These are phyloP conservation scores for Erysimum cheiri DNA, from an alignment of 441 rosid genomes.

Conservation along the genomic window DNA sequence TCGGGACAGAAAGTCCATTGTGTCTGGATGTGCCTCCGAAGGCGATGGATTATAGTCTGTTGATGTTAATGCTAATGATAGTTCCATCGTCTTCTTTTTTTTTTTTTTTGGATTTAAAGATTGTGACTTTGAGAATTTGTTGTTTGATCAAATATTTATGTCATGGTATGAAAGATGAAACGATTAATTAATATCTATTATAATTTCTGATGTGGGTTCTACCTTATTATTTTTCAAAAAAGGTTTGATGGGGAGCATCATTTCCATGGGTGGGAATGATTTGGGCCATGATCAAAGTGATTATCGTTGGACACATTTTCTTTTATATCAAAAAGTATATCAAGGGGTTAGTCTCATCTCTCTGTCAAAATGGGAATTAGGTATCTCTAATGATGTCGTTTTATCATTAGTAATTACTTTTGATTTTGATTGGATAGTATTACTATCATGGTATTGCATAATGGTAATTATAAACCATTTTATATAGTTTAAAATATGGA, in stretches of 20 bases:
- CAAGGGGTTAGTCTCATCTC: constrained; percentile 25
- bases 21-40: constrained; percentile 88
- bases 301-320: constrained; percentile 44
- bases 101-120: neutral
- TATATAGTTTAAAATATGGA: neutral
- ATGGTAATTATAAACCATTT: neutral
- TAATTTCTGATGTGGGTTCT: constrained; percentile 39
- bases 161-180: constrained; percentile 42
- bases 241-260: constrained; percentile 39
- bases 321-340: constrained; percentile 28
- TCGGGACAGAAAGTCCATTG: constrained; percentile 87
- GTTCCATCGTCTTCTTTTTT: constrained; percentile 7
- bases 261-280: constrained; percentile 49
- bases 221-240: constrained; percentile 21
- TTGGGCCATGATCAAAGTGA: constrained; percentile 44
- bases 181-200: constrained; percentile 12
- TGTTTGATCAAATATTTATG: constrained; percentile 39
- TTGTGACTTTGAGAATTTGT: constrained; percentile 27
- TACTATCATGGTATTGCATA: constrained; percentile 2
- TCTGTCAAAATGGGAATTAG: constrained; percentile 32
- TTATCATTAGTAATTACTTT: constrained; percentile 32
- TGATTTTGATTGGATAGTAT: neutral
- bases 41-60: constrained; percentile 50
- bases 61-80: constrained; percentile 36
- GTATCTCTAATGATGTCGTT: constrained; percentile 28